Evolutionary conservation across 805 yeast species (phyloP), one percentile per base, ranked within the genome.

Genomic region (Millerozyma miso): DNA sequence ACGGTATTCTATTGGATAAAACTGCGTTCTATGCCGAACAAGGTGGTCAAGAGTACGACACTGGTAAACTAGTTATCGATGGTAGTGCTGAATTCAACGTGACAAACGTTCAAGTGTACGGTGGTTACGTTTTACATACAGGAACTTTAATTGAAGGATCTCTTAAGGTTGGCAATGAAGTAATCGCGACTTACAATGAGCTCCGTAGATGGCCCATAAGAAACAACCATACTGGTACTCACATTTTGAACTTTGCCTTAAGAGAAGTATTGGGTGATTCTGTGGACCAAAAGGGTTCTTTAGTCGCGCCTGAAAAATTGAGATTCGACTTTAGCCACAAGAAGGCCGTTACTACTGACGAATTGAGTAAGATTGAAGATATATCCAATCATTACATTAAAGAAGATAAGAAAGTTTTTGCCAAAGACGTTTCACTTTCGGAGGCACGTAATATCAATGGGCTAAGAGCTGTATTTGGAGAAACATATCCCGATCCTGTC

Each of bases 151-250:
- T 70, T 45, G 95, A 91, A 63, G 99, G 98, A 47, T 49, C 70
- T 17, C 68, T 93, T 47, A 69, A 74, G 40, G 80, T 85, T 39
- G 81, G 79, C 44, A 91, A 85, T 54, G 68, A 69, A 33, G 82
- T 89, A 35, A 85, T 87, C 66, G 95, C 95, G 17, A 83, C 90
- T 38, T 89, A 83, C 58, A 97, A 93, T 58, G 97, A 88, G 62
- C 75, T 85, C 57, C 86, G 98, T 65, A 87, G 99, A 72, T 83
- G 88, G 86, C 96, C 97, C 49, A 83, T 93, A 55, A 86, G 95
- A 73, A 89, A 90, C 72, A 93, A 93, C 77, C 99, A 93, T 69
- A 91, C 99, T 35, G 97, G 97, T 71, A 93, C 99, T 2, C 99
- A 93, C 60, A 81, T 93, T 37, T 79, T 93, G 55, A 93, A 93